Conservation (phyloP, 192 early-diverging fungal species). For the Dispira simplex region DNA sequence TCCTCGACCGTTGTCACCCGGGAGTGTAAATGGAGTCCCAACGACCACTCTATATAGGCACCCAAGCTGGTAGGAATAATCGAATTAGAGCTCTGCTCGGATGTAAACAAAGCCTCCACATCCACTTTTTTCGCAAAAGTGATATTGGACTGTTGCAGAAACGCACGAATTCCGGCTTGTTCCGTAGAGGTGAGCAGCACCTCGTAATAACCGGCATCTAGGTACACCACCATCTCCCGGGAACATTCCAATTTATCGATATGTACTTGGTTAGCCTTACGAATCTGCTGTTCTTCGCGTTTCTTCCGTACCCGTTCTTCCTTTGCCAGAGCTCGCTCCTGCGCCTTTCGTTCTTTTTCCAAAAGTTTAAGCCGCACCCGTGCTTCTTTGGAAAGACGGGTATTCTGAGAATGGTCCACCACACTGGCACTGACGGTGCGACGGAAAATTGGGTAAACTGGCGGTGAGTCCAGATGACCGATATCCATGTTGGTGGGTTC, state of each 20-base stretch:
- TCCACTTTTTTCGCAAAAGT: background rate
- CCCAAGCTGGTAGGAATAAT: background rate
- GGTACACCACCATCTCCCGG: background rate
- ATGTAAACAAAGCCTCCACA: background rate
- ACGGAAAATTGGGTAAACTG: background rate
- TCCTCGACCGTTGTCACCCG: background rate
- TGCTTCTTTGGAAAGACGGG: background rate
- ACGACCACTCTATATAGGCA: background rate
- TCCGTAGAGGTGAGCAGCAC: background rate
- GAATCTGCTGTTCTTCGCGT: background rate
- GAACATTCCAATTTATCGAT: conserved; percentile 9
- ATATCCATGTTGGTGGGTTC: background rate
- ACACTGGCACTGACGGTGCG: no score
- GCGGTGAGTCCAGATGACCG: background rate
- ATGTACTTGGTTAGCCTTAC: background rate
- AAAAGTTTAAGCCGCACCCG: background rate
- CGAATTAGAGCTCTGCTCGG: background rate
- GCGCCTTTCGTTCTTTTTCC: conserved; percentile 1
- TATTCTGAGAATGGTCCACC: background rate
- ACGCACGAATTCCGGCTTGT: background rate
- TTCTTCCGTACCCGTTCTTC: background rate
- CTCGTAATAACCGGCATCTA: background rate
- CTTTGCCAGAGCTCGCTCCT: background rate
- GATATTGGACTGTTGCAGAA: background rate
- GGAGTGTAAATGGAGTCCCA: background rate